Evolutionary conservation across 2,329 filamentous ascomycete genomes (phyloP), one percentile per base, ranked within the genome.

Genomic region (Xylaria hypoxylon): DNA sequence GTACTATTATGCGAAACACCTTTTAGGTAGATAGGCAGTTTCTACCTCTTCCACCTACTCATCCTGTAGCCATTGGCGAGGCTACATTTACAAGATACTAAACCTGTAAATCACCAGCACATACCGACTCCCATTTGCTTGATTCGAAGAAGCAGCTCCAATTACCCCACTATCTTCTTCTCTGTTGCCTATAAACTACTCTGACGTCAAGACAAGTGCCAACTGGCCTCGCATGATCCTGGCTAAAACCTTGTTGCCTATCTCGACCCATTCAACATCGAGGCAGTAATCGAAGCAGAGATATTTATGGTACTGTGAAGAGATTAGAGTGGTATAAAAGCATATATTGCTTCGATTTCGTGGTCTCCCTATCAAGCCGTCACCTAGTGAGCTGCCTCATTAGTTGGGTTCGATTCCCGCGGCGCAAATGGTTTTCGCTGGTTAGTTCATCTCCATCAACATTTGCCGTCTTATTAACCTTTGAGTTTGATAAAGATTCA

Each of bases 151-250:
- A 56, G 33, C 31, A 55, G 50, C 50, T 38, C 19, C 22, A 31
- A 24, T 28, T 47, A 33, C 35, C 33, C 26, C n/a, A 42, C 28
- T n/a, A 51, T n/a, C 56, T 22, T 44, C 62, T 53, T 45, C 44
- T 19, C 35, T 38, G 26, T 40, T 33, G n/a, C n/a, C n/a, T n/a
- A 33, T 26, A 13, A 24, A 45, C 57, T n/a, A 24, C 38, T 44
- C 62, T 68, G 53, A 68, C 66, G 62, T 68, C 53, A 56, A 52
- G 17, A n/a, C 22, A 50, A 8, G 17, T 15, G 11, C 26, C 33
- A 40, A 38, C 17, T 47, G 24, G 10, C 35, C 26, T 35, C 22
- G 31, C n/a, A 59, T 26, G 40, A 26, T 55, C 53, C 47, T 44
- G 28, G 28, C 50, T 55, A 26, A 48, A 45, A 33, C 26, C 17